phyloP scores from a whole-genome alignment of 2,329 filamentous ascomycete genomes.

The Penicillium expansum region DNA sequence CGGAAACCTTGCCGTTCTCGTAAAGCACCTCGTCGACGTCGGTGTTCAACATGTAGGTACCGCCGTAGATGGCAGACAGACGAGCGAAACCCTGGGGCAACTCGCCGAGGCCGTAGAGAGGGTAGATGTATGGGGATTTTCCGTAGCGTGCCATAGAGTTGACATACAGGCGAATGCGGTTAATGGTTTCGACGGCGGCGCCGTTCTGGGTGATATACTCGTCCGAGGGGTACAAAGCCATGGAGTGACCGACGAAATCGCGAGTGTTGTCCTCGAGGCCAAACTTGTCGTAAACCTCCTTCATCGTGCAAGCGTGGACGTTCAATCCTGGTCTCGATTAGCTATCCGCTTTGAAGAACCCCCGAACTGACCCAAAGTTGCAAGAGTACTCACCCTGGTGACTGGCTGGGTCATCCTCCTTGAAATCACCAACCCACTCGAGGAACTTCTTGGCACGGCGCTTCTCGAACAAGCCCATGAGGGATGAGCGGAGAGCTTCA shows the following conservation, averaged over 20 bases:
- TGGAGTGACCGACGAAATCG: constrained; percentile 96
- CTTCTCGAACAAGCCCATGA: constrained; percentile 99
- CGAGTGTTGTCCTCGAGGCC: constrained; percentile 83
- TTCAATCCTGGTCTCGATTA: constrained; percentile 64
- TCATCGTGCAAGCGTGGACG: constrained; percentile 79
- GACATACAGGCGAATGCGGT: constrained; percentile 92
- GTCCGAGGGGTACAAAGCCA: constrained; percentile 92
- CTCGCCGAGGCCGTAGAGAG: constrained; percentile 93
- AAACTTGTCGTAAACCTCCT: constrained; percentile 98
- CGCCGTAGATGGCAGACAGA: constrained; percentile 95
- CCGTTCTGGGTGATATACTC: constrained; percentile 75
- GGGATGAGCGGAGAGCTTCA: constrained; percentile 84
- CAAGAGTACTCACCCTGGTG: constrained; percentile 70
- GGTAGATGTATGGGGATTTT: constrained; percentile 99
- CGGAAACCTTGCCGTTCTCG: constrained; percentile 77
- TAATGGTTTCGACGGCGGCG: constrained; percentile 76
- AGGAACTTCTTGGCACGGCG: constrained; percentile 93
- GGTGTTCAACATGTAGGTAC: constrained; percentile 99
- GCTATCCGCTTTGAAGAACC: constrained; percentile 2
- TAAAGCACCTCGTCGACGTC: constrained; percentile 85
- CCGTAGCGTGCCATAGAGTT: constrained; percentile 97
- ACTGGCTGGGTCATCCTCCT: constrained; percentile 74
- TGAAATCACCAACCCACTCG: constrained; percentile 88
- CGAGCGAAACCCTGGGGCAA: constrained; percentile 96
- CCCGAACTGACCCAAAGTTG: constrained; percentile 30